Percentiles rank a stretch among this genome's conserved stretches.
These are phyloP conservation scores for Diaporthe citriasiana DNA, from an alignment of 2,329 filamentous ascomycete genomes.

Conservation along the genomic window DNA sequence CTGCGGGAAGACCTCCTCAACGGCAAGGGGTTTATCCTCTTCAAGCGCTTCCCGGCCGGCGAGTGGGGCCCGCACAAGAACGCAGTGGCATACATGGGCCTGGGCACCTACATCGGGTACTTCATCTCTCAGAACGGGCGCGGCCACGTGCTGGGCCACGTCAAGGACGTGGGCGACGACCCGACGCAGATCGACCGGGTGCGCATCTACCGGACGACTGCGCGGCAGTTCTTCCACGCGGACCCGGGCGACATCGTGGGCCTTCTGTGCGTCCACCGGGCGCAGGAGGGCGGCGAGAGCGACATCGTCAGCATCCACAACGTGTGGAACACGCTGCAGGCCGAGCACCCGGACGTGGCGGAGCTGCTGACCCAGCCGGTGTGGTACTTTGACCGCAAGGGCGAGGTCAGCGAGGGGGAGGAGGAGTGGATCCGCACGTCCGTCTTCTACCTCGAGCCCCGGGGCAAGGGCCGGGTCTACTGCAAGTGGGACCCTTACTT, in stretches of 20 bases:
- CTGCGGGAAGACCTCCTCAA: constrained; percentile 69
- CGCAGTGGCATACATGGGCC: constrained; percentile 90
- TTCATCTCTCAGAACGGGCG: constrained; percentile 89
- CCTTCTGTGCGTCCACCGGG: constrained; percentile 83
- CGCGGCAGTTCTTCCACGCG: constrained; percentile 86
- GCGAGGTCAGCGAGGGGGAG: constrained; percentile 81
- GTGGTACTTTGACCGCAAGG: constrained; percentile 95
- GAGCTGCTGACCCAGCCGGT: constrained; percentile 81
- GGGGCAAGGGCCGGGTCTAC: constrained; percentile 76
- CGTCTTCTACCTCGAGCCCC: constrained; percentile 83
- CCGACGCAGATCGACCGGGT: constrained; percentile 85
- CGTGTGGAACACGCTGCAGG: constrained; percentile 85
- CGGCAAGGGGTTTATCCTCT: constrained; percentile 90
- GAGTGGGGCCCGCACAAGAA: constrained; percentile 85
- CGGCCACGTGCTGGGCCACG: constrained; percentile 89
- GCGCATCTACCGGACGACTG: constrained; percentile 91
- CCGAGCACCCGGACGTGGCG: constrained; percentile 82
- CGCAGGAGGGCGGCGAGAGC: constrained; percentile 85
- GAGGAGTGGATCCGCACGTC: constrained; percentile 80
- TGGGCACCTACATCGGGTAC: constrained; percentile 88
- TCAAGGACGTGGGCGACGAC: constrained; percentile 90
- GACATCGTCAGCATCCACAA: constrained; percentile 84
- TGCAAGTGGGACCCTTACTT: constrained; percentile 95
- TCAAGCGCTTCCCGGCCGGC: constrained; percentile 85
- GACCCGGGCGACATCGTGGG: constrained; percentile 89